Percentiles rank a stretch among this genome's conserved stretches.
These are phyloP conservation scores for Phytophthora foliorum DNA, from an alignment of 352 stramenopile genomes.

Conservation along the genomic window DNA sequence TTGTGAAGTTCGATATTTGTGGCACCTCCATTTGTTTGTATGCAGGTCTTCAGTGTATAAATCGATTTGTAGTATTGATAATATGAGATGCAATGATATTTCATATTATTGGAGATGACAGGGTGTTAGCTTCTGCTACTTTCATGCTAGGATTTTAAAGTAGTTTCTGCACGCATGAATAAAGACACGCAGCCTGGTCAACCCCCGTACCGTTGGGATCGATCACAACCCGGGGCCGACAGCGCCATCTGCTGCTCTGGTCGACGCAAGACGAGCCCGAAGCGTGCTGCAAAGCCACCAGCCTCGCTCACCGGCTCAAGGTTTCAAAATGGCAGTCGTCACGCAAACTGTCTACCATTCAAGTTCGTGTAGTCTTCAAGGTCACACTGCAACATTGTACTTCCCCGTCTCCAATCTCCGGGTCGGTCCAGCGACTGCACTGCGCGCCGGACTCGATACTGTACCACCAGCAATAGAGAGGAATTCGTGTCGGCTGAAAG, in stretches of 20 bases:
- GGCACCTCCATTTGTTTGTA: too few relatives aligned
- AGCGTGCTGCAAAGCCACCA: slow-evolving; percentile 23
- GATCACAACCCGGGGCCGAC: slow-evolving; percentile 8
- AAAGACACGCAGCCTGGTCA: not conserved
- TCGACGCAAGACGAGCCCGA: slow-evolving; percentile 25
- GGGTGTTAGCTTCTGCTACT: not conserved
- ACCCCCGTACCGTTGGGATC: not conserved
- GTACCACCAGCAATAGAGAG: too few relatives aligned
- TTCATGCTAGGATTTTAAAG: not conserved
- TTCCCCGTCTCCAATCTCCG: too few relatives aligned
- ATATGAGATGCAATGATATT: fast-evolving
- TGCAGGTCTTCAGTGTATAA: too few relatives aligned
- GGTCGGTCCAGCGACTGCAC: too few relatives aligned
- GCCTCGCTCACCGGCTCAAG: slow-evolving; percentile 5
- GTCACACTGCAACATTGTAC: too few relatives aligned
- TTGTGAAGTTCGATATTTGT: not conserved
- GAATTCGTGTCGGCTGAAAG: too few relatives aligned
- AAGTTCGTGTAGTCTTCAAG: too few relatives aligned
- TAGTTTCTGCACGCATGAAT: not conserved
- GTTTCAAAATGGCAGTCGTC: not conserved
- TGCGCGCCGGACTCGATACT: too few relatives aligned
- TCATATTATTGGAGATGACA: not conserved
- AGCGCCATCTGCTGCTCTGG: slow-evolving; percentile 22
- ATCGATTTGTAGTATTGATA: not conserved
- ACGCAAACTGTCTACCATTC: not conserved